Evolutionary conservation across 371 early-diverging fungal genomes (phyloP), one percentile per base, ranked within the genome.

Genomic region (Amoeboaphelidium occidentale): DNA sequence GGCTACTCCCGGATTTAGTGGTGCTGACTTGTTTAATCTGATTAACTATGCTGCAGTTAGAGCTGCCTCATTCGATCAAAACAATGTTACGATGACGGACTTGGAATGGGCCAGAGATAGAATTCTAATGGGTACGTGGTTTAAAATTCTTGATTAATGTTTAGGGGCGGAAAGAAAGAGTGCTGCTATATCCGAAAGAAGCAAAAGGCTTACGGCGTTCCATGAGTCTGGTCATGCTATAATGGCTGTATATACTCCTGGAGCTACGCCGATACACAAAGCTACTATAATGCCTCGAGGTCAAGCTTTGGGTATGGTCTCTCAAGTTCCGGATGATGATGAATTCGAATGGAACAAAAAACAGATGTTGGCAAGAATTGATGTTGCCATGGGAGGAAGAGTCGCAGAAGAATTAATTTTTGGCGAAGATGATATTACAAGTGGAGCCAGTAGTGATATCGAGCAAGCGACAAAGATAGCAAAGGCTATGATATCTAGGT

Each of bases 211-310:
- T 27, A 94, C 94, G 1, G 94, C 97, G 0, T 96, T 90, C 57
- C 97, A 97, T 58, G 97, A 97, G 63, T 93, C 91, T 27, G 97
- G 97, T 0, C 97, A 97, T 62, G 82, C 97, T 0, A 65, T 97
- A 27, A 90, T 88, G 2, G 94, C 94, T 2, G 71, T 85, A 53
- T 85, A 79, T 64, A 93, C 93, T n/a, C 74, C 76, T 3, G 90
- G 90, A 2, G 90, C 97, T 4, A 74, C 82, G 73, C 89, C 93
- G n/a, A 59, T 97, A 49, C 92, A 94, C 66, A 97, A 97, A 59
- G 96, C 92, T 1, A 94, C 94, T 2, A 85, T 96, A 42, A 93
- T 96, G 68, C 97, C 97, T 6, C 78, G 97, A 26, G 96, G 94
- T 3, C 67, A 70, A 23, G 80, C 85, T 3, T 63, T 93, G 42